These are phyloP conservation scores for Thraustotheca clavata DNA, from an alignment of 352 stramenopile species.

Conservation along the genomic window DNA sequence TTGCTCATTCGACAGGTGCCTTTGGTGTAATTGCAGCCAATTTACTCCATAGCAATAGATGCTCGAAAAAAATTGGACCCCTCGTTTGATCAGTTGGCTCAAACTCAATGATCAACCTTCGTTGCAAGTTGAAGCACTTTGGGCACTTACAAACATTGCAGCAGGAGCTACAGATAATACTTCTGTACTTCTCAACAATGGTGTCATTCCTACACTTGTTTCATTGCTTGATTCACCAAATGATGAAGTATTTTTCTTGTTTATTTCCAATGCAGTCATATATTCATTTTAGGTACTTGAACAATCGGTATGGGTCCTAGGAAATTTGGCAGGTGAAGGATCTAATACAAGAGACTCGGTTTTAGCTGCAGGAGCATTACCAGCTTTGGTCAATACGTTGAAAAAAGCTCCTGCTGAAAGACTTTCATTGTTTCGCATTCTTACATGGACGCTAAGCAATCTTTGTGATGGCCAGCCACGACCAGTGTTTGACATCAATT, in stretches of 20 bases:
- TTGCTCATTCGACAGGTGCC: conserved; percentile 75
- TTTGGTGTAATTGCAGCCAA: neutral
- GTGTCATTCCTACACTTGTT: conserved; percentile 87
- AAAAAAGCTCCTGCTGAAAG: conserved; percentile 80
- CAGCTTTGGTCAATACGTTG: conserved; percentile 81
- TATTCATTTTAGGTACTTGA: conserved; percentile 63
- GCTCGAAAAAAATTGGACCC: conserved; percentile 85
- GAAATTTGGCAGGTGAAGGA: conserved; percentile 88
- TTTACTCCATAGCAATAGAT: conserved; percentile 34
- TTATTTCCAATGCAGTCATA: conserved; percentile 5
- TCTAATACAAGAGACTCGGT: conserved; percentile 82
- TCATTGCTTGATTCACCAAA: conserved; percentile 85
- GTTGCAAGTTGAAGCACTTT: conserved; percentile 90
- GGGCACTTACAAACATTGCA: conserved; percentile 94
- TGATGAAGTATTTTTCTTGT: conserved; percentile 68
- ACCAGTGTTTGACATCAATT: conserved; percentile 83
- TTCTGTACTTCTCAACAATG: conserved; percentile 87
- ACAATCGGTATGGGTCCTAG: conserved; percentile 90
- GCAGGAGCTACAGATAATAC: conserved; percentile 87
- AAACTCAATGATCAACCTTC: conserved; percentile 64
- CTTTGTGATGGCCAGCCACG: conserved; percentile 87
- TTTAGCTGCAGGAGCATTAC: conserved; percentile 72
- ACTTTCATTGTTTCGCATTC: conserved; percentile 82
- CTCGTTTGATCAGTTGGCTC: conserved; percentile 79
- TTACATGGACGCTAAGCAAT: conserved; percentile 90